These are phyloP conservation scores for Pichia thaimueangensis DNA, from an alignment of 805 yeast species.

Conservation along the genomic window DNA sequence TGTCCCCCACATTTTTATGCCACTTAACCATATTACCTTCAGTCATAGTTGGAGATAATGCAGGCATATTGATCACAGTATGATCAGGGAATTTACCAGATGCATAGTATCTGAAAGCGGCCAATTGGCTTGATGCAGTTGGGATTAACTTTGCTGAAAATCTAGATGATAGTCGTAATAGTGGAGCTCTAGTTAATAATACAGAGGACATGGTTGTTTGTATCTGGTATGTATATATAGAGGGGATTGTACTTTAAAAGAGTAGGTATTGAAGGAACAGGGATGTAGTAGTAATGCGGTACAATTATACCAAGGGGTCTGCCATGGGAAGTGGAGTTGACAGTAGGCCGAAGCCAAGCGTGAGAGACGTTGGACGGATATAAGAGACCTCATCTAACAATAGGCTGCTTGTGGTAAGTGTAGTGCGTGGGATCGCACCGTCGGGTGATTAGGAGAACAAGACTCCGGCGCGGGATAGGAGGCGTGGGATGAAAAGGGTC, in stretches of 20 bases:
- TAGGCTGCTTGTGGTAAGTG: too few species aligned
- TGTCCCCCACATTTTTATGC: slow-evolving; percentile 87
- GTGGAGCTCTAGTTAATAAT: slow-evolving; percentile 25
- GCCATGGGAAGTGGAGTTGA: too few species aligned
- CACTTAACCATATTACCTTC: slow-evolving; percentile 88
- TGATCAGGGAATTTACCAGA: slow-evolving; percentile 40
- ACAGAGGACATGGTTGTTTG: slow-evolving; percentile 31
- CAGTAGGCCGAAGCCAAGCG: too few species aligned
- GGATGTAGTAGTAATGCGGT: too few species aligned
- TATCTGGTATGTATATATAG: too few species aligned
- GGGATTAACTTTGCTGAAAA: slow-evolving; percentile 1
- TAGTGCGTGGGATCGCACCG: background rate
- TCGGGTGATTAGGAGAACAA: background rate
- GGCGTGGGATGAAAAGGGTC: slow-evolving; percentile 1
- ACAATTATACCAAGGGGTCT: too few species aligned
- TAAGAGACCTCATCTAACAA: too few species aligned
- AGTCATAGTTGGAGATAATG: slow-evolving; percentile 99
- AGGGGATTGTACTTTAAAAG: too few species aligned
- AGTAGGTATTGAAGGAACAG: too few species aligned
- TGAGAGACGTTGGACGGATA: too few species aligned
- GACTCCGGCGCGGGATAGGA: background rate
- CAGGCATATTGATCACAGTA: slow-evolving; percentile 93
- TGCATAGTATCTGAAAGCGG: slow-evolving; percentile 20
- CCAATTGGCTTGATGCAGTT: slow-evolving; percentile 2
- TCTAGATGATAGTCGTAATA: slow-evolving; percentile 14